phyloP scores from a whole-genome alignment of 116 monocot genomes.

The Papilionanthe hybrid region DNA sequence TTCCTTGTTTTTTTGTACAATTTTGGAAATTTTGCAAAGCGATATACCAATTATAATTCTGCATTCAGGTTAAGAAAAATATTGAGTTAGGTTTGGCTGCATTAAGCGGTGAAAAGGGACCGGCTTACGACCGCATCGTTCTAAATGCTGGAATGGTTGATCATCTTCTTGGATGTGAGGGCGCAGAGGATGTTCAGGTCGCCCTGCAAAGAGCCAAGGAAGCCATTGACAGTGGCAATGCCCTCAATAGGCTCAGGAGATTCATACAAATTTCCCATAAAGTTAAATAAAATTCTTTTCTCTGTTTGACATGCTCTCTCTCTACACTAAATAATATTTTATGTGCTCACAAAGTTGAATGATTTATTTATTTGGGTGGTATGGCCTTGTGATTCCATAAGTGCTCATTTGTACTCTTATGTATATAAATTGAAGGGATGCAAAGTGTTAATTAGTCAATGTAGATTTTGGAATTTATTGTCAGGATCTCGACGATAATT shows the following conservation, averaged over 20 bases:
- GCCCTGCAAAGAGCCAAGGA: conserved; percentile 81
- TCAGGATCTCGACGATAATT: no score
- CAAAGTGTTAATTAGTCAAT: no score
- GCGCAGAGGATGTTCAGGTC: conserved; percentile 54
- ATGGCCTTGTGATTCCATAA: no score
- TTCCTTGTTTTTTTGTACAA: no score
- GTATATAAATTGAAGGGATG: no score
- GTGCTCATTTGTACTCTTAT: no score
- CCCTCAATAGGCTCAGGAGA: conserved; percentile 67
- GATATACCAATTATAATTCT: not conserved
- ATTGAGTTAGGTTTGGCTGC: conserved; percentile 83
- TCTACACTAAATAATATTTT: no score
- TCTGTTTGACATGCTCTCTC: no score
- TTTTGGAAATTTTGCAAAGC: not conserved
- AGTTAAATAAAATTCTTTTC: conserved; percentile 9
- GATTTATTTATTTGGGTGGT: no score
- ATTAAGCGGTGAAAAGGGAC: conserved; percentile 74
- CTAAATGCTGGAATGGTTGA: conserved; percentile 93
- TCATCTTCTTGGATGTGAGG: conserved; percentile 69
- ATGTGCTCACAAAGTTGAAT: no score
- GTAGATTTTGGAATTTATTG: no score
- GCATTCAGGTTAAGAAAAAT: conserved; percentile 60
- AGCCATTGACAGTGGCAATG: conserved; percentile 88
- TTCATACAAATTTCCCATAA: conserved; percentile 79
- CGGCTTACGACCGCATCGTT: conserved; percentile 83